These are phyloP conservation scores for Paradendryphiella salina DNA, from an alignment of 2,329 filamentous ascomycete genomes.

Conservation along the genomic window DNA sequence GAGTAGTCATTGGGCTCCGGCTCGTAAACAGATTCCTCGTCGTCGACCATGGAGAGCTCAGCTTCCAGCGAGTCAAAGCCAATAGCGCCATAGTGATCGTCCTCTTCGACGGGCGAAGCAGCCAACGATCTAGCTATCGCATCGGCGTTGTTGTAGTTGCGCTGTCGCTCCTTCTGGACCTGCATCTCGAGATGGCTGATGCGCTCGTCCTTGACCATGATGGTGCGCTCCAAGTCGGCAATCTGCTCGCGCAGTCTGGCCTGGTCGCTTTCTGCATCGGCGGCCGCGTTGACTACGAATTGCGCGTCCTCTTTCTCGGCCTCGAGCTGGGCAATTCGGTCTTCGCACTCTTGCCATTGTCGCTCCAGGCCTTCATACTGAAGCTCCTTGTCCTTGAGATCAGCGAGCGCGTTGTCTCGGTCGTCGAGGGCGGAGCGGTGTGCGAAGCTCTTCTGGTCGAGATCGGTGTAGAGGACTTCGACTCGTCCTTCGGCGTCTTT, in stretches of 20 bases:
- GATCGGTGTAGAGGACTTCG: neutral
- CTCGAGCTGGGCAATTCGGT: constrained; percentile 14
- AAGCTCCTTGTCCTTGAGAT: constrained; percentile 7
- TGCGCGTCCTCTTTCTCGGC: constrained; percentile 15
- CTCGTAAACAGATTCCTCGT: constrained; percentile 5
- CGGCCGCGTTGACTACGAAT: constrained; percentile 7
- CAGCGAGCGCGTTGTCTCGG: constrained; percentile 1
- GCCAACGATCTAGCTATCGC: constrained; percentile 11
- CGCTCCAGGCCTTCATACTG: constrained; percentile 17
- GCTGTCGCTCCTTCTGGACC: constrained; percentile 23
- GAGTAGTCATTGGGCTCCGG: constrained; percentile 16
- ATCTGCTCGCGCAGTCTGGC: constrained; percentile 10
- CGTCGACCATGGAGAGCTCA: constrained; percentile 18
- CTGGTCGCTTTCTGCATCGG: constrained; percentile 18
- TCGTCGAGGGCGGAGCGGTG: neutral
- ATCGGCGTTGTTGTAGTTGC: constrained; percentile 15
- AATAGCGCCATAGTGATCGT: constrained; percentile 5
- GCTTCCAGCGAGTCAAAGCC: constrained; percentile 18
- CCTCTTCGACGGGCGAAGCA: constrained; percentile 17
- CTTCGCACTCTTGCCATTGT: constrained; percentile 15
- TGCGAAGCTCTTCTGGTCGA: constrained; percentile 2
- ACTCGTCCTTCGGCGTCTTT: constrained; percentile 1
- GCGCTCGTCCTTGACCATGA: constrained; percentile 33
- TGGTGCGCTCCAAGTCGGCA: constrained; percentile 17
- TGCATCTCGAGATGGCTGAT: constrained; percentile 28